Percentiles rank a stretch among this genome's conserved stretches.
These are phyloP conservation scores for Copromyces sp. DNA, from an alignment of 495 filamentous ascomycete genomes.

Conservation along the genomic window DNA sequence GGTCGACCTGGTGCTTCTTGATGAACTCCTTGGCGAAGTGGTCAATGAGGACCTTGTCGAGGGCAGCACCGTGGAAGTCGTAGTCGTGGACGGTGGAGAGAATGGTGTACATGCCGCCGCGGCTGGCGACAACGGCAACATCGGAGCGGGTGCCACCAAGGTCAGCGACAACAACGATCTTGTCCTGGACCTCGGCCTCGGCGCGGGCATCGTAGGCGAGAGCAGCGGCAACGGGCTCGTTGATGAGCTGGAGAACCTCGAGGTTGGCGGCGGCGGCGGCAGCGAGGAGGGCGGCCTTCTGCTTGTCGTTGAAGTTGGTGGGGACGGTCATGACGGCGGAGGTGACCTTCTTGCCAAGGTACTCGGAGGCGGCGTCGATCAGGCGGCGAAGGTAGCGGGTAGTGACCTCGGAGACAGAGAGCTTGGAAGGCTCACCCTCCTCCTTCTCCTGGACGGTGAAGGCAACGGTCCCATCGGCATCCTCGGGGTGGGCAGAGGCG, in stretches of 20 bases:
- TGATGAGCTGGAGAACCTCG: conserved; percentile 84
- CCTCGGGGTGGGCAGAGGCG: conserved; percentile 80
- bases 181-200: conserved; percentile 65
- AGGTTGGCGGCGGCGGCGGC: conserved; percentile 74
- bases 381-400: conserved; percentile 80
- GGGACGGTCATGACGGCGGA: conserved; percentile 89
- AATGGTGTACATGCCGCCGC: conserved; percentile 94
- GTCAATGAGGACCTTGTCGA: conserved; percentile 87
- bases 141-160: conserved; percentile 89
- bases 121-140: conserved; percentile 76
- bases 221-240: conserved; percentile 84
- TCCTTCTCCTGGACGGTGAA: conserved; percentile 76
- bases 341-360: conserved; percentile 81
- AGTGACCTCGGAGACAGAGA: conserved; percentile 76
- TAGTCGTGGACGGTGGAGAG: conserved; percentile 92
- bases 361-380: conserved; percentile 76
- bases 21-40: conserved; percentile 97
- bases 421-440: conserved; percentile 45
- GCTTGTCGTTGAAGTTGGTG: conserved; percentile 81
- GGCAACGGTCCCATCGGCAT: conserved; percentile 59
- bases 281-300: conserved; percentile 66
- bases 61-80: conserved; percentile 66
- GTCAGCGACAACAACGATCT: conserved; percentile 85
- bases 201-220: conserved; percentile 87
- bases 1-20: conserved; percentile 73